Conservation (phyloP, 2,329 filamentous ascomycete genomes). For the Ascochyta rabiei region DNA sequence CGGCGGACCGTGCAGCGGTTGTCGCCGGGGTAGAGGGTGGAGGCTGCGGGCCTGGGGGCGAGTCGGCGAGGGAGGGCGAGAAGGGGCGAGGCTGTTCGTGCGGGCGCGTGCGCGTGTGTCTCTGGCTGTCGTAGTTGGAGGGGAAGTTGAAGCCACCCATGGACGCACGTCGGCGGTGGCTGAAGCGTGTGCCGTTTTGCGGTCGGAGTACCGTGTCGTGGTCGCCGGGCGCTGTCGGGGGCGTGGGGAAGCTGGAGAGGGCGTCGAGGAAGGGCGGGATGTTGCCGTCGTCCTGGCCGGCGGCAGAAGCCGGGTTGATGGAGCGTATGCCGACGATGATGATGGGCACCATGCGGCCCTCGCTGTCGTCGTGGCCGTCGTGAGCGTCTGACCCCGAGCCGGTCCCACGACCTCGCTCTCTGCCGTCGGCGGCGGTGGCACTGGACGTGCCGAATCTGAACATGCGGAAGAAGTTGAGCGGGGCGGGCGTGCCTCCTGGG, state of each 20-base stretch:
- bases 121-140: constrained; percentile 59
- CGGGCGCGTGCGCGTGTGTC: constrained; percentile 54
- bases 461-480: constrained; percentile 71
- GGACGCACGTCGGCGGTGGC: constrained; percentile 59
- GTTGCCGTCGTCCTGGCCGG: constrained; percentile 50
- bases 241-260: constrained; percentile 55
- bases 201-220: constrained; percentile 59
- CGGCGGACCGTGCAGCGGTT: constrained; percentile 61
- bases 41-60: constrained; percentile 63
- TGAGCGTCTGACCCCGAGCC: constrained; percentile 24
- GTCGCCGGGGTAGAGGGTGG: constrained; percentile 67
- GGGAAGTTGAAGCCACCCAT: constrained; percentile 60
- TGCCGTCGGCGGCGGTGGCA: constrained; percentile 25
- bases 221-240: constrained; percentile 54
- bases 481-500: constrained; percentile 53
- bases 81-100: constrained; percentile 51
- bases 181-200: constrained; percentile 61
- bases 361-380: constrained; percentile 49
- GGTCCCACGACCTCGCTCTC: constrained; percentile 33
- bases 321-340: constrained; percentile 73
- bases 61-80: constrained; percentile 57
- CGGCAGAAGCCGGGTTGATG: constrained; percentile 60
- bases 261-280: constrained; percentile 58
- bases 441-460: constrained; percentile 67
- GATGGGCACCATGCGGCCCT: constrained; percentile 68